phyloP scores from a whole-genome alignment of 2,329 filamentous ascomycete genomes.

The Endoconidiophora laricicola region DNA sequence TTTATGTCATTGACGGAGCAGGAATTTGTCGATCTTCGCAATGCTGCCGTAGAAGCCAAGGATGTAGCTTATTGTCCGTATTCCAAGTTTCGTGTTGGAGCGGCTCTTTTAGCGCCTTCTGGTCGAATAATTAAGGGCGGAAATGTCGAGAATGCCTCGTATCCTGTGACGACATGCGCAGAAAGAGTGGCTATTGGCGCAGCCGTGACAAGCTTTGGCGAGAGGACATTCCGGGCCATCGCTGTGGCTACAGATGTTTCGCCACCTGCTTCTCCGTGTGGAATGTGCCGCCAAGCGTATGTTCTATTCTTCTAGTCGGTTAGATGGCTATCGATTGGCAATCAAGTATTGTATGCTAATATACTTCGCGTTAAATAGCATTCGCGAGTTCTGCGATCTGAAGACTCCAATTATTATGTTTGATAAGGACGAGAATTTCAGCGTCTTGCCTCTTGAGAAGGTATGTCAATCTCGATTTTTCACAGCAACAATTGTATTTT shows the following conservation, averaged over 20 bases:
- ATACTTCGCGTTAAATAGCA: constrained; percentile 28
- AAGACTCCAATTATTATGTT: constrained; percentile 79
- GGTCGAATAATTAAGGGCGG: constrained; percentile 40
- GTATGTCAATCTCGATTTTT: constrained; percentile 23
- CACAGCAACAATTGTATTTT: not conserved
- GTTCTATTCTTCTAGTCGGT: constrained; percentile 19
- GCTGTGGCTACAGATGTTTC: constrained; percentile 70
- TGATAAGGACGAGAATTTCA: constrained; percentile 58
- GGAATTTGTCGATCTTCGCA: constrained; percentile 49
- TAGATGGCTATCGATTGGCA: not conserved
- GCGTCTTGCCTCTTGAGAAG: constrained; percentile 53
- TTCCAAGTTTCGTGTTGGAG: constrained; percentile 81
- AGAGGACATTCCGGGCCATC: constrained; percentile 52
- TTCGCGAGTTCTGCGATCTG: constrained; percentile 58
- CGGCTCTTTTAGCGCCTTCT: constrained; percentile 48
- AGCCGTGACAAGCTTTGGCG: constrained; percentile 45
- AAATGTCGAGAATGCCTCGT: constrained; percentile 85
- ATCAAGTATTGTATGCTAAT: constrained; percentile 3
- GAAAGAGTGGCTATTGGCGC: constrained; percentile 79
- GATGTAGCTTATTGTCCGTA: constrained; percentile 78
- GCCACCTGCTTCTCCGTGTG: constrained; percentile 62
- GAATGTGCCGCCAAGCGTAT: constrained; percentile 90
- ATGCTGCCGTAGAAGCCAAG: constrained; percentile 54
- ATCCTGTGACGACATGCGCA: constrained; percentile 89
- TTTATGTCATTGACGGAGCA: constrained; percentile 32